Percentiles rank a stretch among this genome's conserved stretches.
Evolutionary conservation across 2,329 filamentous ascomycete species (phyloP).

Genomic region (Fusarium xyrophilum): DNA sequence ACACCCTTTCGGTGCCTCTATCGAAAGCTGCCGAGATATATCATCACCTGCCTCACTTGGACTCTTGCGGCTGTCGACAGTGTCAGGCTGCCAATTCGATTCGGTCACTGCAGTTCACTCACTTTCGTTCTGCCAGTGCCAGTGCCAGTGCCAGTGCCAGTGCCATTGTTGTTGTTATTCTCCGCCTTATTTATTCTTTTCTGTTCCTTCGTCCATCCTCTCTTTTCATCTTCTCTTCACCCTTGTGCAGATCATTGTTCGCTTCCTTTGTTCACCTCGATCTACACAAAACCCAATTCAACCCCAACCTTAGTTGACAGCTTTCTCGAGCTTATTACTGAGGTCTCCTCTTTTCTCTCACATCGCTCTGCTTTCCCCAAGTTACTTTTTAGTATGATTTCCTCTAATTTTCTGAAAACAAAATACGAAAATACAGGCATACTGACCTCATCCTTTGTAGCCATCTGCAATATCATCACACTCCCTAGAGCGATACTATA

Average conservation of each 20-base stretch:
- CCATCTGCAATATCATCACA: conserved; percentile 24
- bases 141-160: background rate
- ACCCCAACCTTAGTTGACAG: background rate
- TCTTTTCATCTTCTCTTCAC: background rate
- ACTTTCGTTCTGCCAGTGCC: background rate
- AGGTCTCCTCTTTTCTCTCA: background rate
- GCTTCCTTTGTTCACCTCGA: background rate
- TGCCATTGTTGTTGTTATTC: background rate
- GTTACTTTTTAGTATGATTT: background rate
- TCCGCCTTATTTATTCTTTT: conserved; percentile 11
- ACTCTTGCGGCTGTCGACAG: conserved; percentile 5
- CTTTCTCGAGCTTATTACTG: conserved; percentile 14
- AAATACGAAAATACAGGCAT: background rate
- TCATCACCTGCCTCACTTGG: conserved; percentile 10
- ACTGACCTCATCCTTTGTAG: conserved; percentile 26
- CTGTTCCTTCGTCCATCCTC: background rate
- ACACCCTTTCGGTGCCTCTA: background rate
- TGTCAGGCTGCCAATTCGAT: conserved; percentile 7
- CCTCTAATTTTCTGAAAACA: background rate
- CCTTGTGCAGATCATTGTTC: conserved; percentile 16
- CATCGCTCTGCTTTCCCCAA: background rate
- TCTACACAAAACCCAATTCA: background rate
- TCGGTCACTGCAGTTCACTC: background rate
- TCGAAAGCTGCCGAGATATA: background rate
- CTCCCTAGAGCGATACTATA: conserved; percentile 19